Conservation (phyloP, 2,329 filamentous ascomycete species). For the Alternaria burnsii region DNA sequence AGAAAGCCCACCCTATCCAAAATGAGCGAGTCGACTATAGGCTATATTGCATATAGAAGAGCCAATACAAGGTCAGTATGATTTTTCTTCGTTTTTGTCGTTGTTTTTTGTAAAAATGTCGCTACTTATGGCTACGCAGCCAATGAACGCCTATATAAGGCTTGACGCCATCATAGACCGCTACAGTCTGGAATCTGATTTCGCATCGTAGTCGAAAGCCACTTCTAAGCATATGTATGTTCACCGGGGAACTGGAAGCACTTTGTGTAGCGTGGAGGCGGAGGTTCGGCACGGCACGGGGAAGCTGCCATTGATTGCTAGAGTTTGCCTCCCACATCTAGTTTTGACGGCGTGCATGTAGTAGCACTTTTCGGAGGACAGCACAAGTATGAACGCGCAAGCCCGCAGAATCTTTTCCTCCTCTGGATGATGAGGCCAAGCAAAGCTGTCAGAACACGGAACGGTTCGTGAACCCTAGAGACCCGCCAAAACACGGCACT, state of each 20-base stretch:
- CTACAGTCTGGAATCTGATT: not conserved
- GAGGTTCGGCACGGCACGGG: constrained; percentile 12
- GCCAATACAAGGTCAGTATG: not conserved
- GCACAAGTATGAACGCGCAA: not conserved
- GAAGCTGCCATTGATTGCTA: not conserved
- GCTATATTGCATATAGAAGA: not conserved
- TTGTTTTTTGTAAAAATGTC: not conserved
- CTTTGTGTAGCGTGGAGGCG: not conserved
- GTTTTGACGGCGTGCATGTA: not conserved
- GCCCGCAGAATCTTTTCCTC: not conserved
- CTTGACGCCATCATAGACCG: not conserved
- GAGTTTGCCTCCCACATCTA: not conserved
- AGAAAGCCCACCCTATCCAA: not conserved
- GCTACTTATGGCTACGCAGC: not conserved
- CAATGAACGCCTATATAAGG: not conserved
- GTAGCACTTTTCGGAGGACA: not conserved
- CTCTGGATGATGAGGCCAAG: not conserved
- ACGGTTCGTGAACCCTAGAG: constrained; percentile 6
- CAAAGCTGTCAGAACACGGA: constrained; percentile 8
- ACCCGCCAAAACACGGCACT: constrained; percentile 11
- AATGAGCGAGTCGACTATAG: not conserved
- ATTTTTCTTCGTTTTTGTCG: not conserved
- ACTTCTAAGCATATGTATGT: not conserved
- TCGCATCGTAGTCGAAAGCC: not conserved
- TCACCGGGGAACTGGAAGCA: constrained; percentile 1